These are phyloP conservation scores for Penicillium sp. DNA, from an alignment of 2,329 filamentous ascomycete species.

Conservation along the genomic window DNA sequence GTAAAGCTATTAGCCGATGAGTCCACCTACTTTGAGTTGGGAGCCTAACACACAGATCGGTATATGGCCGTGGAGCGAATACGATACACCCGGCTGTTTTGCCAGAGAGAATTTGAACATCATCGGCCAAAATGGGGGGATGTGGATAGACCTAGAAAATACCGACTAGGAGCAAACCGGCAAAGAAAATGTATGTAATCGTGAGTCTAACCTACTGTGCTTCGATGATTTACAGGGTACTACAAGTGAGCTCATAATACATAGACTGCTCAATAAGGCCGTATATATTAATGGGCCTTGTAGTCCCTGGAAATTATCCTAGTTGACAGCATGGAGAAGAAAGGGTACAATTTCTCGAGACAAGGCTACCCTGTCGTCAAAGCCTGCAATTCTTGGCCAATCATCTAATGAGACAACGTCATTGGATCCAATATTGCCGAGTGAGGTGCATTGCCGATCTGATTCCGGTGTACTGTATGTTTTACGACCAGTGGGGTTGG, in stretches of 20 bases:
- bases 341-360: not conserved
- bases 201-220: no score
- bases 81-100: no score
- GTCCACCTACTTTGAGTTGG: not conserved
- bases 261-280: no score
- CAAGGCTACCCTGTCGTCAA: not conserved
- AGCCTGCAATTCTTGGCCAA: not conserved
- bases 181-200: no score
- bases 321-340: not conserved
- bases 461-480: not conserved
- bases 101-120: no score
- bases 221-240: no score
- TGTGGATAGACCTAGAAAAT: no score
- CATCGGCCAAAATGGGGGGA: no score
- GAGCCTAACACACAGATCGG: not conserved
- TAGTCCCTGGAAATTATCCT: not conserved
- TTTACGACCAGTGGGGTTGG: slow-evolving; percentile 6
- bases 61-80: not conserved
- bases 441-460: slow-evolving; percentile 10
- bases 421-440: not conserved
- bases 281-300: no score
- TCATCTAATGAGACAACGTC: not conserved
- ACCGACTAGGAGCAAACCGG: no score
- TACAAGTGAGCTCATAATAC: no score
- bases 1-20: not conserved